Base-by-base conservation (phyloP, 129 eudicot genomes). In the Oenanthe sinensis region DNA sequence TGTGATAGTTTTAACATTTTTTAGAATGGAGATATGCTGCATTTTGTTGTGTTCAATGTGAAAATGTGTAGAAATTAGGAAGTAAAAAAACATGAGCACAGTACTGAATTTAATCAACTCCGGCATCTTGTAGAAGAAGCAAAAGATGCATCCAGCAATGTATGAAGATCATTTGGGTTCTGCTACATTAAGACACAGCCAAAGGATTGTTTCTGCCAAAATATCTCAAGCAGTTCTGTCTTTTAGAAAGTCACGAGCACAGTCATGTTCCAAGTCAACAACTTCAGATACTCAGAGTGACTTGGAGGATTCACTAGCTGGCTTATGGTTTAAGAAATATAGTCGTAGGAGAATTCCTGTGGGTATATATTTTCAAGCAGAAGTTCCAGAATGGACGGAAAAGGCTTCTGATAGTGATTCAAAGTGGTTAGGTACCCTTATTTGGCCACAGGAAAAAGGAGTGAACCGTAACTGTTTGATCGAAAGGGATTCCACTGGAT, bases 71-170 rank as follows among this genome's bases (percentile, higher is more conserved):
- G 4, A 6, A 15, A 75, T 33, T 46, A 44, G 26, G 55, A 45
- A 50, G 6, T 33, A 33, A 33, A 33, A 33, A 48, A 48, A 20
- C 46, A 49, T 28, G 12, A 22, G 22, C 33, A n/a, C n/a, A 26
- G 65, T n/a, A 62, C 80, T 78, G 12, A 73, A 75, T 82, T 58
- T 37, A 12, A 63, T 12, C 12, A 46, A 28, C 71, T 74, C 62
- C 28, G 1, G 3, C 37, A 13, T 49, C 69, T 76, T 84, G 83
- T 84, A 91, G 96, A 84, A 84, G 80, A 87, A 84, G 79, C 93
- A 78, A 85, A 90, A 79, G 84, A 88, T 93, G 96, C 97, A 91
- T 80, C 98, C 97, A 45, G 77, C 84, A 74, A 87, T 91, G 96
- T 93, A 87, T 44, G 87, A 83, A 4, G 91, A 86, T 55, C 83